A percentile compares a stretch with the other conserved stretches of the same genome.
phyloP scores from a whole-genome alignment of 1,284 basidiomycete species.

The Trametes pubescens region DNA sequence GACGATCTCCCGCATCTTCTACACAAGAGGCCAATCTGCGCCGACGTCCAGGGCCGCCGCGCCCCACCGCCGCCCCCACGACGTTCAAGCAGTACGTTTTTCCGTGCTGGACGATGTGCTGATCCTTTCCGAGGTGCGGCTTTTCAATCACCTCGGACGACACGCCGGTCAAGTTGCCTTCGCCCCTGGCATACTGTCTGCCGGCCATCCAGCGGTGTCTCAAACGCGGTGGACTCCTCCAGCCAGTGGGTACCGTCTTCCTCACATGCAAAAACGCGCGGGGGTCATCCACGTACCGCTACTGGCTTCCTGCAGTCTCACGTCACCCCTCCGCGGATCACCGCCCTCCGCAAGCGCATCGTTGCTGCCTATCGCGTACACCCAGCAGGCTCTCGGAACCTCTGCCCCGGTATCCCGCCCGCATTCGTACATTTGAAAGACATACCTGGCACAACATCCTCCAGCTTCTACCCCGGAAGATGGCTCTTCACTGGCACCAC shows the following conservation, averaged over 20 bases:
- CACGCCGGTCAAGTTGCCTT: background rate
- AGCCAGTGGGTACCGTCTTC: background rate
- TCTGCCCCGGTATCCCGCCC: too few relatives aligned
- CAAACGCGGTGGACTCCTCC: background rate
- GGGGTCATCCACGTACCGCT: background rate
- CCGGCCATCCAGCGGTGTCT: conserved; percentile 1
- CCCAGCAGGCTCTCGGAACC: background rate
- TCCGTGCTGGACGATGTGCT: background rate
- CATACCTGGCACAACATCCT: background rate
- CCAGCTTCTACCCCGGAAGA: too few relatives aligned
- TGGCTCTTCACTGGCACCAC: too few relatives aligned
- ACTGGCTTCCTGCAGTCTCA: background rate
- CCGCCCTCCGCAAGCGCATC: background rate
- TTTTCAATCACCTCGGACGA: conserved; percentile 1
- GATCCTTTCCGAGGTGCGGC: background rate
- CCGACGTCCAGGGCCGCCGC: background rate
- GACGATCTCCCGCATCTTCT: conserved; percentile 4
- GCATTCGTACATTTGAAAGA: background rate
- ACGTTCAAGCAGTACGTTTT: background rate
- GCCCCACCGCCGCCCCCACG: background rate
- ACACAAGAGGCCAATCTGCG: background rate
- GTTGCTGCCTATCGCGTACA: background rate
- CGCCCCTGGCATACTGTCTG: background rate
- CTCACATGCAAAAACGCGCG: background rate
- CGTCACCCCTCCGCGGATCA: background rate